Percentiles rank a stretch among this genome's conserved stretches.
phyloP scores from a whole-genome alignment of 805 yeast genomes.

The Saturnispora kantuleensis region DNA sequence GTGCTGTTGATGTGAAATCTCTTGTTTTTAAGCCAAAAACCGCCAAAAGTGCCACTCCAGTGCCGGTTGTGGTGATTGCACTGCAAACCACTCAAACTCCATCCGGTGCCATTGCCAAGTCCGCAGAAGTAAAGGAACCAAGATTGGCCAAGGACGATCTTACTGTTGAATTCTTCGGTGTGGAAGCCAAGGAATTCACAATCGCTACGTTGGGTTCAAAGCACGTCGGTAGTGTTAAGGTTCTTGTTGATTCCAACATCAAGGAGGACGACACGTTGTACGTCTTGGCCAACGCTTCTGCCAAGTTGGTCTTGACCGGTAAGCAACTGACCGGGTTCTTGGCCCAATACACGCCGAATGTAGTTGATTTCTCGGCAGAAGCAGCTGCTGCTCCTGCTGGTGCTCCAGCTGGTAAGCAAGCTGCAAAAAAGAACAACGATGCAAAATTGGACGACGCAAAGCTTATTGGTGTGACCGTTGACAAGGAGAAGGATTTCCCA shows the following conservation, averaged over 20 bases:
- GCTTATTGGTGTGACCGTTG: constrained; percentile 91
- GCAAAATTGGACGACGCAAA: constrained; percentile 77
- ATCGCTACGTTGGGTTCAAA: constrained; percentile 39
- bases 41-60: constrained; percentile 66
- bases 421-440: constrained; percentile 18
- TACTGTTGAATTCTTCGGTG: constrained; percentile 51
- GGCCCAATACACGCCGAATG: constrained; percentile 39
- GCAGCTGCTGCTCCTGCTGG: constrained; percentile 33
- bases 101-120: constrained; percentile 49
- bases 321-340: constrained; percentile 37
- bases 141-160: constrained; percentile 80
- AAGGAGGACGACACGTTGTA: constrained; percentile 30
- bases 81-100: constrained; percentile 64
- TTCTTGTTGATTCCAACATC: constrained; percentile 48
- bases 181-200: constrained; percentile 51
- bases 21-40: constrained; percentile 89
- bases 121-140: constrained; percentile 71
- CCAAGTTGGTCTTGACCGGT: constrained; percentile 43
- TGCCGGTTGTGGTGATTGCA: constrained; percentile 76
- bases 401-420: constrained; percentile 20
- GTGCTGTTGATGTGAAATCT: constrained; percentile 53
- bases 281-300: constrained; percentile 41
- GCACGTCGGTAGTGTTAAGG: constrained; percentile 44
- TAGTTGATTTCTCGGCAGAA: constrained; percentile 45
- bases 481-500: constrained; percentile 85